Conservation (phyloP, 2,329 filamentous ascomycete species). For the Magnaporthiopsis poae region DNA sequence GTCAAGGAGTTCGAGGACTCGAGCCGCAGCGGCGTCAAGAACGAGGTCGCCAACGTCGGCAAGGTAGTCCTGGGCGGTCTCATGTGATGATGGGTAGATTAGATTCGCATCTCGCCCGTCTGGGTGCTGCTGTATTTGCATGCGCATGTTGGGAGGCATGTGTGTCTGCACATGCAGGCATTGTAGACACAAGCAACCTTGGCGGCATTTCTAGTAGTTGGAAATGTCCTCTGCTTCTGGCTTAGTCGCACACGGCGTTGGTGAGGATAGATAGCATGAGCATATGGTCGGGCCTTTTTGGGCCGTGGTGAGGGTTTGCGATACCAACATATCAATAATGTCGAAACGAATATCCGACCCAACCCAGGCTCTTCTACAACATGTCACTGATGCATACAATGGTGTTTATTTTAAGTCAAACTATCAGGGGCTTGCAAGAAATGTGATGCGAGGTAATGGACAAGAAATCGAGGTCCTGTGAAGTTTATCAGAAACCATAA, state of each 20-base stretch:
- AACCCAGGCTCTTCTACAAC: not conserved
- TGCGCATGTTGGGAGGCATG: not conserved
- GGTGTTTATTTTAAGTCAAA: not conserved
- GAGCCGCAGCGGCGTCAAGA: slow-evolving; percentile 62
- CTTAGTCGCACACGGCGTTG: not conserved
- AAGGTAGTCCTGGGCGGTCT: slow-evolving; percentile 83
- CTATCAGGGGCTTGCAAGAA: too few relatives aligned
- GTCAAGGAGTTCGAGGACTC: slow-evolving; percentile 90
- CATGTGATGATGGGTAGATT: slow-evolving; percentile 38
- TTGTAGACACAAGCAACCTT: not conserved
- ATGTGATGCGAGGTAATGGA: not conserved
- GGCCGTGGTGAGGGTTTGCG: not conserved
- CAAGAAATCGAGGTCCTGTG: not conserved
- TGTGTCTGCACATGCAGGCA: slow-evolving; percentile 1
- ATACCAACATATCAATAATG: not conserved
- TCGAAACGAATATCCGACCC: not conserved
- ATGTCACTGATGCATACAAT: not conserved
- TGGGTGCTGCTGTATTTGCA: not conserved
- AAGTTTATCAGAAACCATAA: slow-evolving; percentile 31
- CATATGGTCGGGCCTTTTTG: not conserved
- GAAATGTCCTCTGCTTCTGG: not conserved
- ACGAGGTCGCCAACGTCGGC: slow-evolving; percentile 74
- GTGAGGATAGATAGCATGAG: not conserved
- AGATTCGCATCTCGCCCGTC: not conserved
- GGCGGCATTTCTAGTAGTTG: not conserved